A percentile compares a stretch with the other conserved stretches of the same genome.
Conservation (phyloP, 1,139 yeast species). For the Nematodospora anomalae region DNA sequence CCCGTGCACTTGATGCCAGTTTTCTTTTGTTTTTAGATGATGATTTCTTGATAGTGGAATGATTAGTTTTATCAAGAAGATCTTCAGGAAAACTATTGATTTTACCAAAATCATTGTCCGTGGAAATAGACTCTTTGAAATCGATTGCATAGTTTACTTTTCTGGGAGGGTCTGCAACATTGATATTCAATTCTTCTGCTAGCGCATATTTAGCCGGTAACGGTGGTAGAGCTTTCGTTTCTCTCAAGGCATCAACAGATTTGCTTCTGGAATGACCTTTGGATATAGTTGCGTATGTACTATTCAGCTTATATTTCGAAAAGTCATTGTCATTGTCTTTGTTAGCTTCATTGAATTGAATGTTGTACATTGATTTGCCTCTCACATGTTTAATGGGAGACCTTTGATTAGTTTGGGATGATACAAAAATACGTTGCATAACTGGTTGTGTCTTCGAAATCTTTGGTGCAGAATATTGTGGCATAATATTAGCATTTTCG, state of each 20-base stretch:
- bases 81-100: conserved; percentile 5
- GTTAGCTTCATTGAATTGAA: conserved; percentile 27
- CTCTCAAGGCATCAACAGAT: conserved; percentile 13
- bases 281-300: background rate
- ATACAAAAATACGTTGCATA: conserved; percentile 4
- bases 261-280: conserved; percentile 15
- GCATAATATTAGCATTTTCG: conserved; percentile 20
- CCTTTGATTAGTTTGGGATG: conserved; percentile 1
- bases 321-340: conserved; percentile 6
- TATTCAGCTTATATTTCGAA: background rate
- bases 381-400: conserved; percentile 41
- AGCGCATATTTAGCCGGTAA: conserved; percentile 2
- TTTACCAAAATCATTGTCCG: conserved; percentile 15
- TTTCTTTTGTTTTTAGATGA: background rate
- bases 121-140: conserved; percentile 34
- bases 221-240: conserved; percentile 1
- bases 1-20: background rate
- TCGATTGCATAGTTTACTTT: conserved; percentile 42
- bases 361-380: conserved; percentile 40
- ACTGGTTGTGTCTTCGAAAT: conserved; percentile 10
- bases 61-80: background rate
- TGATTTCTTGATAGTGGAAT: background rate
- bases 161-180: conserved; percentile 41
- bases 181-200: conserved; percentile 21
- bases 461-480: conserved; percentile 6